Conservation (phyloP, 768 basidiomycete species). For the Atractiella rhizophila region DNA sequence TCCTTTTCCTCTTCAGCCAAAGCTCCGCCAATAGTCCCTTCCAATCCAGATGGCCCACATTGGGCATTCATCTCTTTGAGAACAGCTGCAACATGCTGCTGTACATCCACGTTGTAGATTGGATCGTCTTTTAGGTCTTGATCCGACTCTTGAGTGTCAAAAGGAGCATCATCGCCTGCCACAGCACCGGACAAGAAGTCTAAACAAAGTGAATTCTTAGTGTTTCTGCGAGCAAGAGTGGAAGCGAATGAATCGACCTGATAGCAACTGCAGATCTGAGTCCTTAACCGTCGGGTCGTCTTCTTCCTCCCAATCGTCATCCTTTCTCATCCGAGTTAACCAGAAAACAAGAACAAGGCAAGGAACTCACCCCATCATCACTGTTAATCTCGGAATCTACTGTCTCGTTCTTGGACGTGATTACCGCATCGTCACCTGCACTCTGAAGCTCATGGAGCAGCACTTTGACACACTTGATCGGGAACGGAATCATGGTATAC, state of each 20-base stretch:
- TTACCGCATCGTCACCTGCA: constrained; percentile 37
- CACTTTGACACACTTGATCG: constrained; percentile 72
- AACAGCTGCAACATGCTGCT: not conserved
- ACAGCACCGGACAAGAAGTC: too few species aligned
- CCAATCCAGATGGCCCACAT: not conserved
- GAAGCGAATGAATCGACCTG: not conserved
- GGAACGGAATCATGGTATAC: constrained; percentile 66
- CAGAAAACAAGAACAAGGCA: not conserved
- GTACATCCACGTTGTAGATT: constrained; percentile 1
- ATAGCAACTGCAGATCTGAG: constrained; percentile 1
- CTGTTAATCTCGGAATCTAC: constrained; percentile 2
- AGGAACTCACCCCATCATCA: not conserved
- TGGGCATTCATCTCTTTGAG: not conserved
- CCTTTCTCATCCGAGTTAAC: not conserved
- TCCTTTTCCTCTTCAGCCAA: not conserved
- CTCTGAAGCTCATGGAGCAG: constrained; percentile 59
- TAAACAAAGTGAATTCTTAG: not conserved
- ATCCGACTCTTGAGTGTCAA: constrained; percentile 4
- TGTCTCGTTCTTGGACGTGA: constrained; percentile 5
- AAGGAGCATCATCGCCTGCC: constrained; percentile 1
- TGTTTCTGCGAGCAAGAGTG: too few species aligned
- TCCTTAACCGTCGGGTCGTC: constrained; percentile 4
- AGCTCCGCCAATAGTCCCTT: not conserved
- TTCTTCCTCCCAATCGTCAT: constrained; percentile 9
- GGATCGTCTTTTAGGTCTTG: constrained; percentile 6